Percentiles rank a stretch among this genome's conserved stretches.
Evolutionary conservation across 345 rosid genomes (phyloP).

Genomic region (Psidium guajava): DNA sequence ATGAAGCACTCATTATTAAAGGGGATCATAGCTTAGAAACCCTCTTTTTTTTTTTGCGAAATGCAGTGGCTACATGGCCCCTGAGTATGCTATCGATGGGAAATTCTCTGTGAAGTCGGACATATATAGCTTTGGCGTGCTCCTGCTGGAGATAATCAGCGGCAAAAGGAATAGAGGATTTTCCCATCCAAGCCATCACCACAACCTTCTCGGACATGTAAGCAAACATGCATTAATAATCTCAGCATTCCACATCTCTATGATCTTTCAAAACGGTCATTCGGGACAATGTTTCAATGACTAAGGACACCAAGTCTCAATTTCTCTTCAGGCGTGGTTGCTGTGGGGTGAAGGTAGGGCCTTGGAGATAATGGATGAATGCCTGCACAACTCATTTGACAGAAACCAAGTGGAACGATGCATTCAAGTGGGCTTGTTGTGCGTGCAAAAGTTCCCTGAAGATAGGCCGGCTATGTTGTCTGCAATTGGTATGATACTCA

Average conservation of each 20-base stretch:
- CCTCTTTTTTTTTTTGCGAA: not conserved
- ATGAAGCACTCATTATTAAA: not conserved
- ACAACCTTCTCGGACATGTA: conserved; percentile 12
- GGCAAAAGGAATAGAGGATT: conserved; percentile 37
- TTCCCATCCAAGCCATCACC: conserved; percentile 9
- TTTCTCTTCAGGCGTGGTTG: conserved; percentile 8
- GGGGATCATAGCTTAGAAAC: not conserved
- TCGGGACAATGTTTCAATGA: not conserved
- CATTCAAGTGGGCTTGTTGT: not conserved
- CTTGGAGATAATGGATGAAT: conserved; percentile 1
- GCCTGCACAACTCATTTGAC: not conserved
- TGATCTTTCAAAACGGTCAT: not conserved
- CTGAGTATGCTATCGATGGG: conserved; percentile 23
- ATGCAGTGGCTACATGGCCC: conserved; percentile 1
- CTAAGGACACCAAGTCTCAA: not conserved
- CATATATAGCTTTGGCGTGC: conserved; percentile 38
- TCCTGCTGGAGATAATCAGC: conserved; percentile 33
- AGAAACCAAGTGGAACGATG: not conserved
- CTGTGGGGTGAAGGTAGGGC: conserved; percentile 9
- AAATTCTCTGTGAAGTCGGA: conserved; percentile 31
- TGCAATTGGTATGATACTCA: not conserved
- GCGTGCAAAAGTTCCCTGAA: not conserved
- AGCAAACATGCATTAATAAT: not conserved
- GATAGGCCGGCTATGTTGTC: not conserved
- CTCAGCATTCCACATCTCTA: not conserved